Evolutionary conservation across 129 eudicot genomes (phyloP).

Genomic region (Escallonia herrerae): DNA sequence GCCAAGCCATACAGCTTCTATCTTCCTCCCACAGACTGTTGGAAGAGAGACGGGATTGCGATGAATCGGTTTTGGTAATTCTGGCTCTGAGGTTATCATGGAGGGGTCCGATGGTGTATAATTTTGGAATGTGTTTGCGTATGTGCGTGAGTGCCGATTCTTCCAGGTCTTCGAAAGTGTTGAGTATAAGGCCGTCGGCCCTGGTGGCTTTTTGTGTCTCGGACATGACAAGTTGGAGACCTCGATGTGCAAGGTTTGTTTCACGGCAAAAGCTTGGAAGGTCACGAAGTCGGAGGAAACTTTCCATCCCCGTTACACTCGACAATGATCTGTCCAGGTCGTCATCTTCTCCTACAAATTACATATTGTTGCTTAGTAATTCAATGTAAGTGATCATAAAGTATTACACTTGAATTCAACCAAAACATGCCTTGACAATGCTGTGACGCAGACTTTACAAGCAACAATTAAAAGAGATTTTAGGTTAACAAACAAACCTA

Average conservation of each 20-base stretch:
- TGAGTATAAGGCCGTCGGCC: neutral
- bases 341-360: neutral
- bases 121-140: neutral
- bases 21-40: no score
- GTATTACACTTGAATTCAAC: no score
- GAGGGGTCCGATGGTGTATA: neutral
- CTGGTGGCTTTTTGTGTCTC: neutral
- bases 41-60: no score
- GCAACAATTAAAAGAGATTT: no score
- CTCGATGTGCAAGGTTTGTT: neutral
- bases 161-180: neutral
- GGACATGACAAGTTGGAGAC: neutral
- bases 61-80: no score
- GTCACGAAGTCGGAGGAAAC: neutral
- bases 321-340: neutral
- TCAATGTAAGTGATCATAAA: no score
- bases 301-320: neutral
- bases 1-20: slow-evolving; percentile 5
- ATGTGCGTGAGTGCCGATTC: no score
- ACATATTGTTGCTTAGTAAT: no score
- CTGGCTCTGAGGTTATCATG: neutral
- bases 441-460: no score
- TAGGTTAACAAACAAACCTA: no score
- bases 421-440: no score
- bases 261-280: neutral